Percentiles rank a stretch among this genome's conserved stretches.
These are phyloP conservation scores for Nothophytophthora sp. DNA, from an alignment of 352 stramenopile species.

Conservation along the genomic window DNA sequence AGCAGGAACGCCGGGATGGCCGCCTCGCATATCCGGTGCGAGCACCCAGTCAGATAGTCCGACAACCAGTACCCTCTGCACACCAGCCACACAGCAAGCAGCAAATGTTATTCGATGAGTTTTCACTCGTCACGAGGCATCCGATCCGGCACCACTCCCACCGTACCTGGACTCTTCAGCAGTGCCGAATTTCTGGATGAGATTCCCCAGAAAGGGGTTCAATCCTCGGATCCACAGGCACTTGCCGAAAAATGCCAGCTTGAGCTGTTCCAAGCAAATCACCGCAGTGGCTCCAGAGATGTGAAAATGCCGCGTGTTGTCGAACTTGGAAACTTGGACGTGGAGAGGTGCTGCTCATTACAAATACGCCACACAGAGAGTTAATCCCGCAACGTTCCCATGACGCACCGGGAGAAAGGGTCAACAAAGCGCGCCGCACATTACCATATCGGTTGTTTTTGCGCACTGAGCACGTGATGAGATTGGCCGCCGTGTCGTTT, in stretches of 20 bases:
- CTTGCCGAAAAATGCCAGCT: slow-evolving; percentile 73
- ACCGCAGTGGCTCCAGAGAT: slow-evolving; percentile 72
- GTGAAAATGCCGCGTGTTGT: slow-evolving; percentile 73
- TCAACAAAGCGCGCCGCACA: background rate
- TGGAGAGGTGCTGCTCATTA: slow-evolving; percentile 52
- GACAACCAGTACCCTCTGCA: slow-evolving; percentile 57
- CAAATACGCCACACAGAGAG: background rate
- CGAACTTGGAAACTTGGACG: slow-evolving; percentile 76
- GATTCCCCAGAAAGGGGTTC: slow-evolving; percentile 76
- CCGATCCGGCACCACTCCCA: background rate
- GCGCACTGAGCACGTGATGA: slow-evolving; percentile 76
- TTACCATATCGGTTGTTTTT: slow-evolving; percentile 73
- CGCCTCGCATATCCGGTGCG: slow-evolving; percentile 63
- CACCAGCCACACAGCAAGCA: background rate
- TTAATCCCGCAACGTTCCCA: background rate
- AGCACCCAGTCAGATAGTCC: slow-evolving; percentile 61
- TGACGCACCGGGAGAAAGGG: background rate
- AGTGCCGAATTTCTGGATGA: slow-evolving; percentile 57
- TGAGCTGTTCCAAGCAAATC: slow-evolving; percentile 77
- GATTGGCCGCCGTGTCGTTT: slow-evolving; percentile 72
- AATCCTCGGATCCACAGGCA: slow-evolving; percentile 71
- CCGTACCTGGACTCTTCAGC: slow-evolving; percentile 45
- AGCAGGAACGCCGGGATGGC: slow-evolving; percentile 52
- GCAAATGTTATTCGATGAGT: slow-evolving; percentile 1
- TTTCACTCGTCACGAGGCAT: too few relatives aligned